These are phyloP conservation scores for Podila verticillata DNA, from an alignment of 192 early-diverging fungal species.

Conservation along the genomic window DNA sequence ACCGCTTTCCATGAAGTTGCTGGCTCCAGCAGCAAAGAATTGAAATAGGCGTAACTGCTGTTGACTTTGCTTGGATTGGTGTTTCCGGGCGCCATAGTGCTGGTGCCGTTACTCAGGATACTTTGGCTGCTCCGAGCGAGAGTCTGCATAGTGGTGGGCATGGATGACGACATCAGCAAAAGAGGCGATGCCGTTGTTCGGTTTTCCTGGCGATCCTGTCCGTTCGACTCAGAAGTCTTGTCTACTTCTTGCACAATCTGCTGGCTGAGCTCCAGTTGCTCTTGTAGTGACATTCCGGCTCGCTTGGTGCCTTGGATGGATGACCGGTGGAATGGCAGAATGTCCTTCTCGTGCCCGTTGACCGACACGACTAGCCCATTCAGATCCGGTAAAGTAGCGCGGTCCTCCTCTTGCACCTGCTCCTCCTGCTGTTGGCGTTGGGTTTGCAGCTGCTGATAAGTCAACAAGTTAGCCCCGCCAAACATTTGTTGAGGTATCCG, in stretches of 20 bases:
- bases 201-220: constrained; percentile 13
- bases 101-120: constrained; percentile 39
- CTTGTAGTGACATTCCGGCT: constrained; percentile 40
- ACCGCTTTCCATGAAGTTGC: constrained; percentile 39
- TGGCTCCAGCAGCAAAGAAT: constrained; percentile 42
- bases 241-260: constrained; percentile 49
- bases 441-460: constrained; percentile 21
- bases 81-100: constrained; percentile 31
- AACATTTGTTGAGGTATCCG: constrained; percentile 28
- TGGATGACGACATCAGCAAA: constrained; percentile 47
- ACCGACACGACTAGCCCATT: constrained; percentile 35
- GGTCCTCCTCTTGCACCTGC: background rate
- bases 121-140: constrained; percentile 30
- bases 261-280: constrained; percentile 41
- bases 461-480: constrained; percentile 25
- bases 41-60: constrained; percentile 38
- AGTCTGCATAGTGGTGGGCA: constrained; percentile 40
- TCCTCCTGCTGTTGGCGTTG: constrained; percentile 31
- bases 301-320: constrained; percentile 14
- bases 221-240: constrained; percentile 15
- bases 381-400: background rate
- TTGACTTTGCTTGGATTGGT: constrained; percentile 46
- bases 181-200: constrained; percentile 27
- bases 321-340: constrained; percentile 20
- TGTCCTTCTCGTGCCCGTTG: constrained; percentile 41